Conservation (phyloP, 2,329 filamentous ascomycete genomes). For the Claviceps maximensis region DNA sequence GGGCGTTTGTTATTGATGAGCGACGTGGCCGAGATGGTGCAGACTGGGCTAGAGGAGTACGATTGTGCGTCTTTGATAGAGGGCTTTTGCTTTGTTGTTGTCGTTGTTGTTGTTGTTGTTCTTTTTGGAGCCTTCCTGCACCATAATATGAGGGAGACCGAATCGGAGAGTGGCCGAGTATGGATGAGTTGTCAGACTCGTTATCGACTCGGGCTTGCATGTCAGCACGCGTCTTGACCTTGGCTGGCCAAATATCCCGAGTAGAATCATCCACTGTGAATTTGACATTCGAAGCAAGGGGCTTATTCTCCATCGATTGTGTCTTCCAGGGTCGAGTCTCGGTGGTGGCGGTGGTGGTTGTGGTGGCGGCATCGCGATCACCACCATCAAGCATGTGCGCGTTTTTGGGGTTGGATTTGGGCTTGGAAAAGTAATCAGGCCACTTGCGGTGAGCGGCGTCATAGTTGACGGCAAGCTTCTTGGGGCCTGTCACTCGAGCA, state of each 20-base stretch:
- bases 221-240: slow-evolving; percentile 30
- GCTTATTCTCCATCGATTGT: slow-evolving; percentile 33
- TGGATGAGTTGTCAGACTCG: slow-evolving; percentile 35
- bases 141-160: slow-evolving; percentile 14
- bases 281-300: slow-evolving; percentile 20
- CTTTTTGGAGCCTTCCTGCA: slow-evolving; percentile 11
- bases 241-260: slow-evolving; percentile 25
- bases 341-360: slow-evolving; percentile 11
- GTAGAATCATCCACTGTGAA: slow-evolving; percentile 27
- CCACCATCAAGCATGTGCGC: slow-evolving; percentile 14
- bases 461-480: slow-evolving; percentile 29
- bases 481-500: slow-evolving; percentile 26
- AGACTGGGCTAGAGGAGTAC: slow-evolving; percentile 15
- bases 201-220: slow-evolving; percentile 43
- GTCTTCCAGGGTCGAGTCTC: slow-evolving; percentile 23
- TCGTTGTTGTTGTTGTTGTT: slow-evolving; percentile 12
- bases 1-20: slow-evolving; percentile 20
- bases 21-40: slow-evolving; percentile 13
- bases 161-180: slow-evolving; percentile 27
- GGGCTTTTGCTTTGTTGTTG: slow-evolving; percentile 23
- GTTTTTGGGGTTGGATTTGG: slow-evolving; percentile 18
- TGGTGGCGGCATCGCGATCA: not conserved
- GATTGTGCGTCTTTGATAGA: slow-evolving; percentile 22
- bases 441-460: slow-evolving; percentile 36
- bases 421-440: slow-evolving; percentile 36